phyloP scores from a whole-genome alignment of 345 rosid species.

The Eutrema japonicum region DNA sequence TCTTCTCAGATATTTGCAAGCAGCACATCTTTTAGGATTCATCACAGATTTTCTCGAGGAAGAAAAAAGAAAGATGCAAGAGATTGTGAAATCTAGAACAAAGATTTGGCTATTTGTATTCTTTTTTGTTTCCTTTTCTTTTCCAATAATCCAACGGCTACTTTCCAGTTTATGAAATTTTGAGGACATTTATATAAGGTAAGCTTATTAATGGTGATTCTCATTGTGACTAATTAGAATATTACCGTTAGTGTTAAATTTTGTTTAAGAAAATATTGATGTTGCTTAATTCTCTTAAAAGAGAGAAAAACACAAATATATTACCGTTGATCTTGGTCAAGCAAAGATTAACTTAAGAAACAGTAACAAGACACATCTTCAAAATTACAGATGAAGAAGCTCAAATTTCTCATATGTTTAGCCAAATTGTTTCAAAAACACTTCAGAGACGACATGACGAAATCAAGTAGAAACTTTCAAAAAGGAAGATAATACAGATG shows the following conservation, averaged over 20 bases:
- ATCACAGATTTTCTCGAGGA: slow-evolving; percentile 30
- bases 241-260: slow-evolving; percentile 29
- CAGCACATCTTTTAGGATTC: slow-evolving; percentile 60
- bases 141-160: slow-evolving; percentile 39
- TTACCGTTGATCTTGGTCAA: not conserved
- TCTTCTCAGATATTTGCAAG: slow-evolving; percentile 73
- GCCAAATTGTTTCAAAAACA: slow-evolving; percentile 13
- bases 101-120: slow-evolving; percentile 33
- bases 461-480: not conserved
- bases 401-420: slow-evolving; percentile 20
- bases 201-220: slow-evolving; percentile 28
- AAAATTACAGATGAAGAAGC: not conserved
- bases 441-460: slow-evolving; percentile 8
- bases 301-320: not conserved
- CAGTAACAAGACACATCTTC: not conserved
- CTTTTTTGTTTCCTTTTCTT: slow-evolving; percentile 24
- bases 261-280: not conserved
- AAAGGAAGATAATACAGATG: not conserved
- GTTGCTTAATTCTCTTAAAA: not conserved
- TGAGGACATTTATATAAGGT: slow-evolving; percentile 28
- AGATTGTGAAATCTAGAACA: slow-evolving; percentile 33
- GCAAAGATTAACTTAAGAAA: not conserved
- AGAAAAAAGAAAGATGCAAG: slow-evolving; percentile 10
- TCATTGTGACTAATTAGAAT: slow-evolving; percentile 8
- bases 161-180: slow-evolving; percentile 26